Conservation (phyloP, 495 filamentous ascomycete species). For the Ramalina peruviana region DNA sequence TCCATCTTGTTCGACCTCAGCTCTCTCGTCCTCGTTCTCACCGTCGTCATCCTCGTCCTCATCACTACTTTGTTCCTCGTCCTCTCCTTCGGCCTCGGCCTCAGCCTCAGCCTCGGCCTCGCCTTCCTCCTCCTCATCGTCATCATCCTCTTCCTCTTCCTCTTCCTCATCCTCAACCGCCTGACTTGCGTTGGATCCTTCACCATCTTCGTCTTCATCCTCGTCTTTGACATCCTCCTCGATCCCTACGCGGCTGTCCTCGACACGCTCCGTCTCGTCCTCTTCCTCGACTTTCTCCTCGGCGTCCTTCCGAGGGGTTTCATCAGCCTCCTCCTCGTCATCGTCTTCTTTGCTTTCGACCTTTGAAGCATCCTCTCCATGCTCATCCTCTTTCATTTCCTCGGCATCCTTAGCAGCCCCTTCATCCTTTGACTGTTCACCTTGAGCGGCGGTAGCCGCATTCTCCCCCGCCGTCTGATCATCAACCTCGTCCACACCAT, state of each 20-base stretch:
- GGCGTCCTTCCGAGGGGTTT: not conserved
- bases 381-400: not conserved
- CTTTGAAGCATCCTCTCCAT: not conserved
- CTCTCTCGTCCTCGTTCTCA: slow-evolving; percentile 4
- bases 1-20: slow-evolving; percentile 2
- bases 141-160: slow-evolving; percentile 17
- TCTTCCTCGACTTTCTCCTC: not conserved
- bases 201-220: slow-evolving; percentile 16
- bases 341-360: slow-evolving; percentile 14
- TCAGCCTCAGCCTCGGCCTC: not conserved
- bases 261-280: not conserved
- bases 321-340: not conserved
- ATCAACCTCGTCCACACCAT: slow-evolving; percentile 8
- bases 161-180: slow-evolving; percentile 22
- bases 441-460: not conserved
- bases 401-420: slow-evolving; percentile 10
- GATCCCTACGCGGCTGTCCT: not conserved
- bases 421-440: not conserved
- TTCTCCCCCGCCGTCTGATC: slow-evolving; percentile 13
- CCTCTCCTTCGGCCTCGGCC: slow-evolving; percentile 2
- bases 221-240: slow-evolving; percentile 30
- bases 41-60: slow-evolving; percentile 20
- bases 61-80: slow-evolving; percentile 18
- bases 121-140: not conserved
- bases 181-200: slow-evolving; percentile 1